Evolutionary conservation across 192 early-diverging fungal species (phyloP), one percentile per base, ranked within the genome.

Genomic region (Coemansia sp.): DNA sequence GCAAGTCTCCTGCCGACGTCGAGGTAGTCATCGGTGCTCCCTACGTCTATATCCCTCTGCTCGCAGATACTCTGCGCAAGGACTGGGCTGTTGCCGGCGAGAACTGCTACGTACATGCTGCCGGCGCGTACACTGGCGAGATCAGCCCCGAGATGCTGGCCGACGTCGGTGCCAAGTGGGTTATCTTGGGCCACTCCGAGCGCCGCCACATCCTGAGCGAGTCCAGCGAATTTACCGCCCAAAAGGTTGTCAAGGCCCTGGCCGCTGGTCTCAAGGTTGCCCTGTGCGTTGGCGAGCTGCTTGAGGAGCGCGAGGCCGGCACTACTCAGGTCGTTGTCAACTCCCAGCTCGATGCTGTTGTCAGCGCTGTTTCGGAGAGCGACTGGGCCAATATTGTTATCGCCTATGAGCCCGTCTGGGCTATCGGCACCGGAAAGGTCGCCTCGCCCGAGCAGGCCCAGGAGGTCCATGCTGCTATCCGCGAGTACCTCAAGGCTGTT

Each of bases 381-480:
- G 93, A 97, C 85, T 99, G 97, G 97, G 81, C 79, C 53, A 87
- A 94, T 74, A 87, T 99, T 66, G 96, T 98, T 13, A 86, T 99
- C 84, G 97, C 97, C 67, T 99, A 99, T 82, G 97, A 99, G 86
- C 97, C 97, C 59, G 97, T 99, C 60, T 99, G 97, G 97, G 97
- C 97, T 35, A 98, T 99, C 70, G 96, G 97, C 56, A 99, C 97
- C 18, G 97, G 97, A 66, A 95, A 95, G 89, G 96, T 99, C 10
- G 96, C 97, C 43, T 89, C 93, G 20, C 93, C 92, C 55, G 83
- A 91, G 38, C 94, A 98, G 86, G 97, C 97, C 42, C 95, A 99
- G 87, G 96, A 99, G 70, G 92, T 92, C 46, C 97, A 99, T 84
- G 83, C 72, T 16, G 85, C 82, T 57, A 95, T 99, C 77, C 91